Evolutionary conservation across 2,329 filamentous ascomycete genomes (phyloP), one percentile per base, ranked within the genome.

Genomic region (Colletotrichum melonis): DNA sequence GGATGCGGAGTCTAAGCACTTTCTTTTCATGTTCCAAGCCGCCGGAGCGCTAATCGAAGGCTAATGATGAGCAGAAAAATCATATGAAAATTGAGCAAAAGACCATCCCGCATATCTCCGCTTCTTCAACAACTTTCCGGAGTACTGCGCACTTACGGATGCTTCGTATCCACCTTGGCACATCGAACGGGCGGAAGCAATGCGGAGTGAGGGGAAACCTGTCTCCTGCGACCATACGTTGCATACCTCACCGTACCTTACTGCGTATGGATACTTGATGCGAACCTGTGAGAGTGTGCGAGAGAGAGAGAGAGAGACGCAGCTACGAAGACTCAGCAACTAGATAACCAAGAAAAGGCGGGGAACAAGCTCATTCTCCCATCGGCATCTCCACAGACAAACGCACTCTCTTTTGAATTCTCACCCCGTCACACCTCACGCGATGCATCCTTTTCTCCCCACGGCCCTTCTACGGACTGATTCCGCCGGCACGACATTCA

Each of bases 401-500:
- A 24, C 26, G 52, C 52, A 55, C 26, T 55, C 52, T 55, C 26
- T 38, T 42, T 16, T 16, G 16, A 11, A 12, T 22, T 55, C 52
- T 55, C 24, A 55, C 22, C 22, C 52, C 52, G 42, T 49, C 42
- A 19, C 42, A 49, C 42, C 4, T 26, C 57, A 9, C 22, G 28
- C 42, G 14, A 49, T 54, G 14, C 59, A 22, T 26, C 42, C 42
- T 49, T n/a, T 30, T 22, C 57, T 35, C 46, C 24, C 24, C 60
- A 49, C 70, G 70, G 70, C 70, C 66, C 66, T 65, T 65, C 55
- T 65, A 30, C 70, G 59, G 66, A 32, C 42, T 57, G 66, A 62
- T 60, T 69, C 66, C 56, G 28, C 32, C 12, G 30, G 38, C 49
- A 24, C 19, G 28, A 57, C 24, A 55, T 12, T 46, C 22, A 52